Evolutionary conservation across 2,329 filamentous ascomycete species (phyloP).

Genomic region (Cytospora paraplurivora): DNA sequence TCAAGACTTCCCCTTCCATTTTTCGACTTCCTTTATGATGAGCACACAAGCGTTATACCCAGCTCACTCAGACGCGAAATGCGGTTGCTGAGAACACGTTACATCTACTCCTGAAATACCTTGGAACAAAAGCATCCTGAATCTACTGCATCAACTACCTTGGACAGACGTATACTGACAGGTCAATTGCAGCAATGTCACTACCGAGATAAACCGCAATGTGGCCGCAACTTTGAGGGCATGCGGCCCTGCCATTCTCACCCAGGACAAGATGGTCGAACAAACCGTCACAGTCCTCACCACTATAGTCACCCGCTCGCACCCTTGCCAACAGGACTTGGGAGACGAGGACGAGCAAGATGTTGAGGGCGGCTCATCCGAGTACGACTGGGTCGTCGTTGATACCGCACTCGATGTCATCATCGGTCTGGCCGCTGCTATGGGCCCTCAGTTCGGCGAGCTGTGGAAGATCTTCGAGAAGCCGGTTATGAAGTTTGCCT

Average conservation of each 20-base stretch:
- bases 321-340: constrained; percentile 90
- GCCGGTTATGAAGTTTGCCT: constrained; percentile 83
- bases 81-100: constrained; percentile 90
- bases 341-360: constrained; percentile 77
- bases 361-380: constrained; percentile 79
- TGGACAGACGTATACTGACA: constrained; percentile 41
- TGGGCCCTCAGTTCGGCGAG: constrained; percentile 80
- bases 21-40: constrained; percentile 64
- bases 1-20: constrained; percentile 39
- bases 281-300: constrained; percentile 75
- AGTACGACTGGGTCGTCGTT: constrained; percentile 96
- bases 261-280: constrained; percentile 71
- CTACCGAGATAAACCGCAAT: constrained; percentile 95
- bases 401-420: constrained; percentile 93
- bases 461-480: constrained; percentile 97
- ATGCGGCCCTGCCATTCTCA: constrained; percentile 83
- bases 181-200: constrained; percentile 67
- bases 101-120: constrained; percentile 51
- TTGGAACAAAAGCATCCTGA: constrained; percentile 37
- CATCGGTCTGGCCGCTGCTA: constrained; percentile 77
- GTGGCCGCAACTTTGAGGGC: constrained; percentile 87
- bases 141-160: constrained; percentile 28
- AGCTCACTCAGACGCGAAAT: constrained; percentile 98
- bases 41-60: constrained; percentile 88
- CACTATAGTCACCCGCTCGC: constrained; percentile 82